These are phyloP conservation scores for Naegleria fowleri DNA, from an alignment of 208 protist species.

Conservation along the genomic window DNA sequence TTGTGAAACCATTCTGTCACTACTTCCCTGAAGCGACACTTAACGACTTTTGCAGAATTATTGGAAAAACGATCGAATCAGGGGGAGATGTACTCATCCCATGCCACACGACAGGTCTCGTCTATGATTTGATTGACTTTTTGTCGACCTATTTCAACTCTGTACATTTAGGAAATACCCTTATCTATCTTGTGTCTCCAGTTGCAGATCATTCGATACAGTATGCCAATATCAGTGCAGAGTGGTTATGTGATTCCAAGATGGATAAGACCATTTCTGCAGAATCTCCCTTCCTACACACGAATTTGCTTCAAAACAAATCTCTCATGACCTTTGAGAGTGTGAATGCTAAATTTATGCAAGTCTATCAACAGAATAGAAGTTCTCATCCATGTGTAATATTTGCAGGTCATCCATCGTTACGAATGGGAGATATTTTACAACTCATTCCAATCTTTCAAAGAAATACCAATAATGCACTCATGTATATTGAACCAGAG, in stretches of 20 bases:
- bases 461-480: not conserved
- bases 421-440: not conserved
- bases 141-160: not conserved
- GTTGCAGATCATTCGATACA: not conserved
- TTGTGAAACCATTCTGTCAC: not conserved
- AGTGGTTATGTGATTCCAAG: conserved; percentile 15
- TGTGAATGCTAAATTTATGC: not conserved
- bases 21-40: not conserved
- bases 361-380: conserved; percentile 9
- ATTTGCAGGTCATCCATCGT: conserved; percentile 14
- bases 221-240: conserved; percentile 10
- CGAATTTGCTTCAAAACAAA: not conserved
- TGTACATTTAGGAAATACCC: not conserved
- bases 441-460: not conserved
- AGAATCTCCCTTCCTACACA: not conserved
- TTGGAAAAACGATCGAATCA: not conserved
- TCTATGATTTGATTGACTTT: conserved; percentile 28
- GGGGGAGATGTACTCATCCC: conserved; percentile 24
- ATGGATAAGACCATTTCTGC: not conserved
- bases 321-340: not conserved
- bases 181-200: conserved; percentile 1
- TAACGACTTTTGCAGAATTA: not conserved
- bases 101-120: not conserved
- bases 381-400: conserved; percentile 9
- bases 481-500: conserved; percentile 17